Evolutionary conservation across 2,329 filamentous ascomycete species (phyloP), one percentile per base, ranked within the genome.

Genomic region (Alternaria novae-zelandiae): DNA sequence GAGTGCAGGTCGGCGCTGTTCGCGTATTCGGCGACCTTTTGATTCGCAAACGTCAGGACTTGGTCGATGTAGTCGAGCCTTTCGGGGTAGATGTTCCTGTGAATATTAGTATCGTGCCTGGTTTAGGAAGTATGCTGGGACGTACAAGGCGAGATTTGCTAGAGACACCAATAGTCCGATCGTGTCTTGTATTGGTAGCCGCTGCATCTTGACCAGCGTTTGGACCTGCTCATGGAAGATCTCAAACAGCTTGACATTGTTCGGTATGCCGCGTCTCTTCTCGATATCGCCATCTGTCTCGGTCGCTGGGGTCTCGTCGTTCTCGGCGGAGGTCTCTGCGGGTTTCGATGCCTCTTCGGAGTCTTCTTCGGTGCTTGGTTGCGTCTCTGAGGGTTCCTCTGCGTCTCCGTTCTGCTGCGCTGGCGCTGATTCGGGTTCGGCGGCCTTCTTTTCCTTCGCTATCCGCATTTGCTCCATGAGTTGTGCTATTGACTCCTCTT

Each of bases 161-260:
- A 99, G 85, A 5, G 96, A 99, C n/a, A 97, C 95, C 47, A 98
- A 85, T 45, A 99, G 84, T 10, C 94, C 96, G 72, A 97, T 96
- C 17, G 92, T 97, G 78, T 99, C 96, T 79, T 97, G 94, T 68
- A 99, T 95, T 1, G 94, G 91, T 56, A 99, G 86, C 70, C 93
- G 90, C 75, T 97, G 93, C 56, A 92, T 92, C 80, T 94, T 95
- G 66, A 98, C 94, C 55, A 99, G 85, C 74, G 95, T 94, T 76
- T 96, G 91, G 66, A 98, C 96, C 80, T 98, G 96, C 55, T 94
- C 91, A 76, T 98, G 97, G 85, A 98, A 99, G 63, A 98, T 93
- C 81, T 98, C 94, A 79, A 98, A 98, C 23, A 99, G 87, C 81
- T 93, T 95, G 61, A 97, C 89, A 73, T 93, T 90, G 56, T 90